Evolutionary conservation across 2,329 filamentous ascomycete genomes (phyloP).

Genomic region (Chaetomium globosum): DNA sequence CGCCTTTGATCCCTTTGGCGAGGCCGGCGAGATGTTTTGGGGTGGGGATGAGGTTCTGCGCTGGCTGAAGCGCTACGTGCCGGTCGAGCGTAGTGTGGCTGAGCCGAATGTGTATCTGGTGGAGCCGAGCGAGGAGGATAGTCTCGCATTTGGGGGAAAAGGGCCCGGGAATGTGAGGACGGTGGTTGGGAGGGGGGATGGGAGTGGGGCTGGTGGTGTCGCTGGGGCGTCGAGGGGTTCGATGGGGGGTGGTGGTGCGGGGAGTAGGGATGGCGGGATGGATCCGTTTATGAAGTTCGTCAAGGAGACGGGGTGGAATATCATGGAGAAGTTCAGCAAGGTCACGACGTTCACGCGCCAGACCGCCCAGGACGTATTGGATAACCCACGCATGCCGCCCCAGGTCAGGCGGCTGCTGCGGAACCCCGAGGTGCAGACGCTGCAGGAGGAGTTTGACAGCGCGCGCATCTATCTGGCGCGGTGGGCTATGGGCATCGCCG

Average conservation of each 20-base stretch:
- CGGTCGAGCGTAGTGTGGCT: slow-evolving; percentile 78
- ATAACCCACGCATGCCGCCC: slow-evolving; percentile 87
- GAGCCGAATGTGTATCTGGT: slow-evolving; percentile 91
- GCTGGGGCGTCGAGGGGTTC: slow-evolving; percentile 38
- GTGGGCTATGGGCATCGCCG: slow-evolving; percentile 98
- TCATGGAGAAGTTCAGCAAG: slow-evolving; percentile 95
- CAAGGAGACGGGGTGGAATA: slow-evolving; percentile 94
- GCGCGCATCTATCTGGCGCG: slow-evolving; percentile 90
- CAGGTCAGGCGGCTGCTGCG: slow-evolving; percentile 82
- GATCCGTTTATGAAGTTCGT: slow-evolving; percentile 91
- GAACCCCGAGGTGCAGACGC: slow-evolving; percentile 90
- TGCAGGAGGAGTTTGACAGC: slow-evolving; percentile 97
- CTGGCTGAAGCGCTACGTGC: slow-evolving; percentile 84
- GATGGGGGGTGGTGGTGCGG: background rate
- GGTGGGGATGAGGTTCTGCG: slow-evolving; percentile 92
- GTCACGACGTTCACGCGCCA: slow-evolving; percentile 94
- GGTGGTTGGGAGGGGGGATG: slow-evolving; percentile 50
- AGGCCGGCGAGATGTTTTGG: slow-evolving; percentile 89
- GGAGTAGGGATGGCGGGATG: slow-evolving; percentile 69
- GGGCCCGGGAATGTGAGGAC: slow-evolving; percentile 53
- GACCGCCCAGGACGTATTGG: slow-evolving; percentile 87
- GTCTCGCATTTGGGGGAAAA: slow-evolving; percentile 73
- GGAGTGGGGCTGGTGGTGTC: slow-evolving; percentile 36
- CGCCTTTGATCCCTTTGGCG: slow-evolving; percentile 86
- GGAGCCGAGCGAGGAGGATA: slow-evolving; percentile 83